Evolutionary conservation across 1,284 basidiomycete species (phyloP).

Genomic region (Pyrrhoderma noxium): DNA sequence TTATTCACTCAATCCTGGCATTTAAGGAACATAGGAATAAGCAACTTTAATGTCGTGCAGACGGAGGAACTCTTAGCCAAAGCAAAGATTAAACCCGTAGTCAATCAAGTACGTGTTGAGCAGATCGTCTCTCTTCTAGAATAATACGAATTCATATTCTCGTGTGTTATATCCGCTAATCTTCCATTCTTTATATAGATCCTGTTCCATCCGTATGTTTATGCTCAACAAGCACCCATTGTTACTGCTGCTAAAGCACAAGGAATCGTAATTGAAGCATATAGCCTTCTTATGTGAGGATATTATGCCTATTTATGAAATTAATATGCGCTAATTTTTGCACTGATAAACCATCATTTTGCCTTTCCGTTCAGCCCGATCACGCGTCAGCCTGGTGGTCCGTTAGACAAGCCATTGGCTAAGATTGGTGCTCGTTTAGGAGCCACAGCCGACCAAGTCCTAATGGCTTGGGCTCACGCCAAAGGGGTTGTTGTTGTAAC

Average conservation of each 20-base stretch:
- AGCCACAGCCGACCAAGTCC: conserved; percentile 57
- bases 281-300: conserved; percentile 52
- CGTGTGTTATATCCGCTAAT: conserved; percentile 28
- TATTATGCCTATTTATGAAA: conserved; percentile 18
- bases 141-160: background rate
- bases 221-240: conserved; percentile 44
- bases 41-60: conserved; percentile 56
- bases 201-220: conserved; percentile 64
- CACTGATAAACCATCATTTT: background rate
- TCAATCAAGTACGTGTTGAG: conserved; percentile 51
- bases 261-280: conserved; percentile 62
- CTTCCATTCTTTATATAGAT: conserved; percentile 39
- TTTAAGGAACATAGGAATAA: conserved; percentile 68
- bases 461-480: conserved; percentile 58
- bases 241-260: conserved; percentile 51
- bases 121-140: background rate
- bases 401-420: conserved; percentile 56
- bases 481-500: conserved; percentile 64
- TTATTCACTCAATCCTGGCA: background rate
- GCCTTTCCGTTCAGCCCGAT: conserved; percentile 41
- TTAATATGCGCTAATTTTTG: background rate
- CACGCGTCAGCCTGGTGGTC: conserved; percentile 53
- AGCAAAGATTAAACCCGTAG: conserved; percentile 55
- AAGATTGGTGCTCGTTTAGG: conserved; percentile 47
- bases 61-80: conserved; percentile 48